Conservation (phyloP, 352 stramenopile species). For the Phytophthora ohioensis region DNA sequence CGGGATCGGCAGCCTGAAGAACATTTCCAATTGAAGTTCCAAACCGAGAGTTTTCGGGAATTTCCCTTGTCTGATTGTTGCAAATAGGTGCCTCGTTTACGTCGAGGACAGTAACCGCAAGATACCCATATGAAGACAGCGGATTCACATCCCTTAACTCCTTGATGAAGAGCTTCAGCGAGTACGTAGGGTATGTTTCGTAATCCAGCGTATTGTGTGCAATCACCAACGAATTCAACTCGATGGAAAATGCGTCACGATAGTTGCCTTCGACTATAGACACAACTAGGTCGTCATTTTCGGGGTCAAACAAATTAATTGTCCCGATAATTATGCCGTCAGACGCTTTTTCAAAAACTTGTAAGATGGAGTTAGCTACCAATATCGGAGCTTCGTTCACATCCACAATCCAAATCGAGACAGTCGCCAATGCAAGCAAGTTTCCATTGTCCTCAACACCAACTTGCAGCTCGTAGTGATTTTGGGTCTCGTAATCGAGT, state of each 20-base stretch:
- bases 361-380: conserved; percentile 17
- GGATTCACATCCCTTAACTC: conserved; percentile 22
- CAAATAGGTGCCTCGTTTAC: conserved; percentile 40
- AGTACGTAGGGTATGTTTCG: conserved; percentile 30
- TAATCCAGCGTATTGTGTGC: conserved; percentile 22
- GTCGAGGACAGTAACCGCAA: conserved; percentile 28
- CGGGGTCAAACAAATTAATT: conserved; percentile 27
- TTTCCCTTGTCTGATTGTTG: conserved; percentile 22
- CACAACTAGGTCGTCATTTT: conserved; percentile 23
- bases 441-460: conserved; percentile 26
- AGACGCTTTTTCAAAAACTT: conserved; percentile 31
- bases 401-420: conserved; percentile 45
- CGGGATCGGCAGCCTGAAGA: conserved; percentile 21
- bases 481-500: conserved; percentile 47
- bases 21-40: conserved; percentile 23
- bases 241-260: conserved; percentile 24
- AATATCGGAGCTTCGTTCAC: conserved; percentile 41
- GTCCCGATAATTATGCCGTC: conserved; percentile 19
- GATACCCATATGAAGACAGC: conserved; percentile 12
- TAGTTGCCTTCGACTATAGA: conserved; percentile 33
- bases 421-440: conserved; percentile 14
- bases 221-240: conserved; percentile 16
- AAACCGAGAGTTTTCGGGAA: conserved; percentile 35
- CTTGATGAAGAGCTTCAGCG: conserved; percentile 18
- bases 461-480: conserved; percentile 38